Evolutionary conservation across 2,329 filamentous ascomycete species (phyloP).

Genomic region (Hypoxylon sp.): DNA sequence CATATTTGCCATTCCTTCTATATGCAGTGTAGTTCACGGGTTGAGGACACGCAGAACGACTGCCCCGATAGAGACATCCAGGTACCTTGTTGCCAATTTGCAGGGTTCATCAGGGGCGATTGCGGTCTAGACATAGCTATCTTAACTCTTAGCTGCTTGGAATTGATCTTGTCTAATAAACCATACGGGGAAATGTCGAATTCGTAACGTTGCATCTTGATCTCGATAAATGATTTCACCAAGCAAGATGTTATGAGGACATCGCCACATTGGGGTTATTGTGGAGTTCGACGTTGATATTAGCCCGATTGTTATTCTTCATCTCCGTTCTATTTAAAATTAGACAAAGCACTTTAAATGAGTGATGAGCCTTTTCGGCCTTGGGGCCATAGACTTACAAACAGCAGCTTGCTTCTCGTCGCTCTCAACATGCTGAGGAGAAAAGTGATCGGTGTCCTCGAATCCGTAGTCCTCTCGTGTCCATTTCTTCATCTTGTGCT

Average conservation of each 20-base stretch:
- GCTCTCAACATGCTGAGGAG: slow-evolving; percentile 42
- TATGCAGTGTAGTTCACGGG: slow-evolving; percentile 3
- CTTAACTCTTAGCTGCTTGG: background rate
- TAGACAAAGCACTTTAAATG: slow-evolving; percentile 11
- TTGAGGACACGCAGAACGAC: slow-evolving; percentile 1
- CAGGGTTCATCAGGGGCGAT: slow-evolving; percentile 1
- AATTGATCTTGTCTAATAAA: slow-evolving; percentile 10
- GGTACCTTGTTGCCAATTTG: slow-evolving; percentile 3
- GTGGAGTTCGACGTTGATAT: slow-evolving; percentile 11
- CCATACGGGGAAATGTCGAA: slow-evolving; percentile 5
- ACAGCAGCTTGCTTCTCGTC: slow-evolving; percentile 48
- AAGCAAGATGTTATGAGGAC: slow-evolving; percentile 13
- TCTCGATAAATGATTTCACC: slow-evolving; percentile 7
- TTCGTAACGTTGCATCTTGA: slow-evolving; percentile 38
- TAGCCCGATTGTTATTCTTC: background rate
- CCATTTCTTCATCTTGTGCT: slow-evolving; percentile 76
- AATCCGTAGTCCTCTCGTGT: slow-evolving; percentile 66
- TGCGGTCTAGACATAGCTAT: slow-evolving; percentile 3
- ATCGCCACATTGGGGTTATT: slow-evolving; percentile 20
- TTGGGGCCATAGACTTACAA: slow-evolving; percentile 42
- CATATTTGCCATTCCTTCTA: slow-evolving; percentile 8
- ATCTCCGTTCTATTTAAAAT: slow-evolving; percentile 28
- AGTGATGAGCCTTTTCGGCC: background rate
- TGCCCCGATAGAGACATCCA: background rate
- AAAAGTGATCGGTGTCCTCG: slow-evolving; percentile 55